Conservation (phyloP, 2,329 filamentous ascomycete genomes). For the Xenosphaeropsis pyriputrescens region DNA sequence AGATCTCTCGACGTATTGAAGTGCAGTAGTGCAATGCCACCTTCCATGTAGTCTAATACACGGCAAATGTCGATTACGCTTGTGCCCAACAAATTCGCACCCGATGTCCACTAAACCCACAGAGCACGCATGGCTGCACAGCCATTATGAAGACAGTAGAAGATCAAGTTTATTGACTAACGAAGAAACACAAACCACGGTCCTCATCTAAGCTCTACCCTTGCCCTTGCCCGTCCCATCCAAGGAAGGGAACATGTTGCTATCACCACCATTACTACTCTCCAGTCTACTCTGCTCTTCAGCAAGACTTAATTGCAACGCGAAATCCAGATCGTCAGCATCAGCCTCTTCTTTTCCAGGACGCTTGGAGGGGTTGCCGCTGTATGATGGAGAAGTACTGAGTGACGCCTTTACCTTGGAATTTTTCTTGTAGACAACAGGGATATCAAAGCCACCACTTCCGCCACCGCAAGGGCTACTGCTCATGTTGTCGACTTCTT, state of each 20-base stretch:
- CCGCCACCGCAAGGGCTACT: conserved; percentile 29
- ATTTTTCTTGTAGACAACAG: conserved; percentile 32
- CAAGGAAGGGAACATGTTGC: conserved; percentile 26
- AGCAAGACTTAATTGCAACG: conserved; percentile 42
- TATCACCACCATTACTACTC: conserved; percentile 8
- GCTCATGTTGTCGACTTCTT: conserved; percentile 32
- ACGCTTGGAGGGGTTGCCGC: conserved; percentile 10
- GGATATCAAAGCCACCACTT: conserved; percentile 33
- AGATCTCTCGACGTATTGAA: no score
- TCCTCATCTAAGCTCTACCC: conserved; percentile 6
- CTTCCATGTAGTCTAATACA: no score
- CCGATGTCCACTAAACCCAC: no score
- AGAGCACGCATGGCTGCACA: no score
- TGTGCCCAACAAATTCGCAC: no score
- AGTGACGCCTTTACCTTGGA: conserved; percentile 23
- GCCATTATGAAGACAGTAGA: no score
- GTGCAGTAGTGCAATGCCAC: no score
- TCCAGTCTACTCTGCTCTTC: conserved; percentile 26
- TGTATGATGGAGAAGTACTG: conserved; percentile 21
- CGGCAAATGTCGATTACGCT: no score
- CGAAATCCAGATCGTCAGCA: conserved; percentile 41
- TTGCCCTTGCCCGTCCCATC: conserved; percentile 27
- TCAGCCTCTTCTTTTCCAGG: conserved; percentile 9
- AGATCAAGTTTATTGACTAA: no score
- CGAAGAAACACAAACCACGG: no score